Conservation (phyloP, 176 grass and related monocot genomes). For the Triticum dicoccoides region DNA sequence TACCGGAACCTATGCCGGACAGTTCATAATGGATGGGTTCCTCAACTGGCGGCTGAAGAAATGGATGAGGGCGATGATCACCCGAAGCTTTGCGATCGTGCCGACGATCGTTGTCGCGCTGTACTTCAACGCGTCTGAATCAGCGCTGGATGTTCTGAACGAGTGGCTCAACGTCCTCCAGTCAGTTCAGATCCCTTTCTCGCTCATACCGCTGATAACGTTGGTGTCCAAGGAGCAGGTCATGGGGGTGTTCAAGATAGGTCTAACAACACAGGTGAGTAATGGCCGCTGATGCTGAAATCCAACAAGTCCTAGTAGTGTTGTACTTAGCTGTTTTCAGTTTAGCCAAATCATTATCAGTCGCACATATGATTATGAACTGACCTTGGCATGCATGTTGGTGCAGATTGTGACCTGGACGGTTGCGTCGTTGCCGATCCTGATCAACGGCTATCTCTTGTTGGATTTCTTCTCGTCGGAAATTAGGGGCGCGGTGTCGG, state of each 20-base stretch:
- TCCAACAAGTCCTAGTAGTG: neutral
- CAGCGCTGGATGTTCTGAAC: conserved; percentile 76
- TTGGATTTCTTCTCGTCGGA: conserved; percentile 80
- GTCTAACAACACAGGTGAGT: conserved; percentile 57
- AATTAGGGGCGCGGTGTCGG: conserved; percentile 40
- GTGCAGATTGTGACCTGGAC: conserved; percentile 70
- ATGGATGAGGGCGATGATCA: conserved; percentile 86
- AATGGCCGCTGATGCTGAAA: neutral
- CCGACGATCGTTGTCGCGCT: conserved; percentile 80
- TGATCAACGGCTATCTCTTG: conserved; percentile 79
- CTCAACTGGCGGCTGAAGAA: conserved; percentile 80
- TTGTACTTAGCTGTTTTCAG: neutral
- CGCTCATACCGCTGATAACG: conserved; percentile 73
- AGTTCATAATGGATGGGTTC: conserved; percentile 97
- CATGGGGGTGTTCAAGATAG: conserved; percentile 86
- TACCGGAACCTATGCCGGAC: conserved; percentile 92
- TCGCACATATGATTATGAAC: neutral
- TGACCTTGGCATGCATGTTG: neutral
- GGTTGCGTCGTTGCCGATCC: conserved; percentile 56
- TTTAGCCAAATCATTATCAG: neutral
- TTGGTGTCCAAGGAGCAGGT: conserved; percentile 84
- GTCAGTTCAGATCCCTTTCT: conserved; percentile 88
- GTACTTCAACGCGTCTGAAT: conserved; percentile 72
- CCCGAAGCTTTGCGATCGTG: conserved; percentile 81
- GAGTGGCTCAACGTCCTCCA: conserved; percentile 96